phyloP scores from a whole-genome alignment of 257 asterid species.

The Penstemon davidsonii region DNA sequence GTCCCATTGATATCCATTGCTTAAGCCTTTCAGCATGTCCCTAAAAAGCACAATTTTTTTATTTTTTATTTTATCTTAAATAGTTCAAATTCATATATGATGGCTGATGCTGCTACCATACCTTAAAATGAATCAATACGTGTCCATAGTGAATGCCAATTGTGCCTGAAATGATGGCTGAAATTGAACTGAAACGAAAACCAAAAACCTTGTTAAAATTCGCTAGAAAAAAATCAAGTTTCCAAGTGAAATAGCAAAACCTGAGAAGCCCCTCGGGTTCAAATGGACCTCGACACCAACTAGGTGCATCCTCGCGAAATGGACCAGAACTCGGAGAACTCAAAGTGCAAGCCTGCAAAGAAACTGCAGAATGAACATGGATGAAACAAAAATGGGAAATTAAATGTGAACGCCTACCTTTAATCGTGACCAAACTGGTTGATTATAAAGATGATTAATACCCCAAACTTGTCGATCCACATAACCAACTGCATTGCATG shows the following conservation, averaged over 20 bases:
- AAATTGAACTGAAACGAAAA: conserved; percentile 57
- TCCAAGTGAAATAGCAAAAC: conserved; percentile 27
- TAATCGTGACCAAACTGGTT: conserved; percentile 77
- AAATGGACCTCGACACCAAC: conserved; percentile 83
- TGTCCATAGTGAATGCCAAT: conserved; percentile 92
- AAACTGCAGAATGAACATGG: neutral
- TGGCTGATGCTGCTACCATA: conserved; percentile 12
- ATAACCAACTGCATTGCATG: conserved; percentile 89
- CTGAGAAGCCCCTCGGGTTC: conserved; percentile 90
- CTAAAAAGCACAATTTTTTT: conserved; percentile 29
- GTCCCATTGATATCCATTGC: conserved; percentile 81
- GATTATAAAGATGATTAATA: conserved; percentile 66
- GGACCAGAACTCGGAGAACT: conserved; percentile 71
- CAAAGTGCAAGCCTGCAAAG: conserved; percentile 70
- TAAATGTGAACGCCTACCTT: conserved; percentile 25
- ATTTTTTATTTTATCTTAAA: neutral
- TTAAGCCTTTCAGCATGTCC: conserved; percentile 79
- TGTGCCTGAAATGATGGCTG: conserved; percentile 77
- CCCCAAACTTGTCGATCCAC: conserved; percentile 93
- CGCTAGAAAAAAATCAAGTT: conserved; percentile 11
- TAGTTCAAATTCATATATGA: too few relatives aligned
- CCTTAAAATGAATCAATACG: conserved; percentile 78
- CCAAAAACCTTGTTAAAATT: conserved; percentile 1
- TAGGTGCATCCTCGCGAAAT: conserved; percentile 62
- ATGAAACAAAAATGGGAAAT: neutral